Percentiles rank a stretch among this genome's conserved stretches.
Evolutionary conservation across 768 basidiomycete genomes (phyloP).

Genomic region (Lentinula sp.): DNA sequence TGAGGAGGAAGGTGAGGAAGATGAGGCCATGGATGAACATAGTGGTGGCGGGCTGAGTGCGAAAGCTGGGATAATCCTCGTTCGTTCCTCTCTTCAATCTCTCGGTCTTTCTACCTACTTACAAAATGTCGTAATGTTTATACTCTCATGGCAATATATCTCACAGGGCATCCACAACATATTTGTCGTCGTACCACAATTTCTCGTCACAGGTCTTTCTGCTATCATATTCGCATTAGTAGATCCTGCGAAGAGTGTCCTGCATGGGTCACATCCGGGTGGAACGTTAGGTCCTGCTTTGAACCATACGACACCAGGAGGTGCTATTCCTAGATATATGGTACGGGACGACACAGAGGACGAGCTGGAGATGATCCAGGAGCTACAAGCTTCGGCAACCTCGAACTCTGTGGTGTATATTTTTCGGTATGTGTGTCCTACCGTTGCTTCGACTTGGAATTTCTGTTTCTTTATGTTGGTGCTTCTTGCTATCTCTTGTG

Average conservation of each 20-base stretch:
- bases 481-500: too few species aligned
- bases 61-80: conserved; percentile 85
- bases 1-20: conserved; percentile 19
- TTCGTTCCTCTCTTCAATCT: conserved; percentile 24
- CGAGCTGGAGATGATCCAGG: conserved; percentile 12
- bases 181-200: conserved; percentile 91
- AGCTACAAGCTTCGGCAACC: conserved; percentile 18
- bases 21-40: conserved; percentile 24
- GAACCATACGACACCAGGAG: conserved; percentile 10
- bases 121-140: too few species aligned
- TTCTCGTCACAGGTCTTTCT: conserved; percentile 83
- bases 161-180: conserved; percentile 90
- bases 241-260: conserved; percentile 52
- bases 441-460: neutral
- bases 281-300: conserved; percentile 12
- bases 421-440: conserved; percentile 53
- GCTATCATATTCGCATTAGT: conserved; percentile 83
- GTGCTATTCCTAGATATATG: conserved; percentile 3
- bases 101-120: neutral
- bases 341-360: conserved; percentile 2
- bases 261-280: conserved; percentile 19
- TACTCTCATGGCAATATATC: neutral
- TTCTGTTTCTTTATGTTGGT: conserved; percentile 1
- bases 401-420: conserved; percentile 77
- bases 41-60: conserved; percentile 47